Conservation (phyloP, 2,329 filamentous ascomycete species). For the Aspergillus ochraceoroseus region DNA sequence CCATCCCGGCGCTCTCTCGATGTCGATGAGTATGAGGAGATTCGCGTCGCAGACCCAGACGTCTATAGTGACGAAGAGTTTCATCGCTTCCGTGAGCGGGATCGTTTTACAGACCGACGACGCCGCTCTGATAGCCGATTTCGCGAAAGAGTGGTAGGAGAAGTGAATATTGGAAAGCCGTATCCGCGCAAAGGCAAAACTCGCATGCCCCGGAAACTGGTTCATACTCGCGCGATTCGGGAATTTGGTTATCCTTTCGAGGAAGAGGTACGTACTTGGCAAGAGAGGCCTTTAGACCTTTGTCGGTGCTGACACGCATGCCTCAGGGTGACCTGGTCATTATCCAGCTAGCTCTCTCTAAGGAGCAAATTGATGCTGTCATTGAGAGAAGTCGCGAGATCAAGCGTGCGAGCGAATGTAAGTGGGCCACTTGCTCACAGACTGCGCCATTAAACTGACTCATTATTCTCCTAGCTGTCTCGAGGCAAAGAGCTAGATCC, state of each 20-base stretch:
- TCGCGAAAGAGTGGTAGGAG: slow-evolving; percentile 29
- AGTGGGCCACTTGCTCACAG: slow-evolving; percentile 17
- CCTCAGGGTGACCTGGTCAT: slow-evolving; percentile 70
- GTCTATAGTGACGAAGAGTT: slow-evolving; percentile 68
- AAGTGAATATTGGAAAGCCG: slow-evolving; percentile 39
- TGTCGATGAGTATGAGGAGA: slow-evolving; percentile 59
- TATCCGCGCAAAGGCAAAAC: slow-evolving; percentile 86
- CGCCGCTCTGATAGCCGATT: slow-evolving; percentile 44
- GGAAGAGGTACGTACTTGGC: slow-evolving; percentile 62
- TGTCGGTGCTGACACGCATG: slow-evolving; percentile 11
- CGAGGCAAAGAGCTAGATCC: slow-evolving; percentile 23
- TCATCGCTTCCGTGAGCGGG: slow-evolving; percentile 60
- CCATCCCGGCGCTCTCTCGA: slow-evolving; percentile 58
- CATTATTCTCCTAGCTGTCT: slow-evolving; percentile 21
- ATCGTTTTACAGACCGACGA: slow-evolving; percentile 47
- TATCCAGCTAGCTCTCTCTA: slow-evolving; percentile 76
- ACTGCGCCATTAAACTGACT: slow-evolving; percentile 7
- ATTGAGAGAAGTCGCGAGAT: slow-evolving; percentile 71
- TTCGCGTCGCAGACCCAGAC: slow-evolving; percentile 62
- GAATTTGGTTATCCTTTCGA: slow-evolving; percentile 82
- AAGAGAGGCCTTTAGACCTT: not conserved
- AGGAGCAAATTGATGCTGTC: slow-evolving; percentile 86
- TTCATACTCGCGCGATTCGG: slow-evolving; percentile 73
- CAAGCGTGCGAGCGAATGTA: slow-evolving; percentile 33
- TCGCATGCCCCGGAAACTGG: slow-evolving; percentile 73